Evolutionary conservation across 2,329 filamentous ascomycete species (phyloP), one percentile per base, ranked within the genome.

Genomic region (Fusarium piperis): DNA sequence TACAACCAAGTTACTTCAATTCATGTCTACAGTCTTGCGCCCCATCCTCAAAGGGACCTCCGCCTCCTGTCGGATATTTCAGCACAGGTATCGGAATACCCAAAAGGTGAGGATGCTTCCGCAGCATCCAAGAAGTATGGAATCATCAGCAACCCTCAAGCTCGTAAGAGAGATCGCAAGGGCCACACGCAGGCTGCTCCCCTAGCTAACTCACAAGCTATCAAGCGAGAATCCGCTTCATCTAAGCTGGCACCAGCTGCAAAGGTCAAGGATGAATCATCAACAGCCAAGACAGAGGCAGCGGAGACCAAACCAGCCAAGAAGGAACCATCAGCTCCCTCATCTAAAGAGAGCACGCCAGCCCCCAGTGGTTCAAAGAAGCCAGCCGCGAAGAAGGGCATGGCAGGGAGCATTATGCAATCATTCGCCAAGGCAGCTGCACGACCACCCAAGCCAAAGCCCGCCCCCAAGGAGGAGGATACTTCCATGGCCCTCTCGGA

Each of bases 21-120:
- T 66, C 94, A 98, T 75, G 84, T 98, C 46, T 98, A 98, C 83
- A 97, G 94, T 76, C 78, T 98, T 18, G 91, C 93, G 44, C 87
- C 93, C 1, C 87, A 90, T 38, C 87, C 90, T 1, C 84, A 94
- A 16, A 92, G 84, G 78, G 87, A 95, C 77, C 81, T 96, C 18
- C 89, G 93, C 74, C 80, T 91, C 1, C 84, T 98, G 39, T 89
- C 91, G 4, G 91, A 96, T 61, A 88, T 91, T 39, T 89, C 90
- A 44, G 87, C 89, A 28, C 88, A 93, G 67, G 84, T 93, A 11
- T 82, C 87, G 18, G 84, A 85, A 9, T 83, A 90, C 4, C 84
- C 87, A 58, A 81, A 82, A 11, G 81, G 85, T 13, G 89, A 92
- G 58, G 91, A 93, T 70, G 85, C 89, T 5, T 78, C 90, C 44